Evolutionary conservation across 2,329 filamentous ascomycete species (phyloP).

Genomic region (Aureobasidium sp.): DNA sequence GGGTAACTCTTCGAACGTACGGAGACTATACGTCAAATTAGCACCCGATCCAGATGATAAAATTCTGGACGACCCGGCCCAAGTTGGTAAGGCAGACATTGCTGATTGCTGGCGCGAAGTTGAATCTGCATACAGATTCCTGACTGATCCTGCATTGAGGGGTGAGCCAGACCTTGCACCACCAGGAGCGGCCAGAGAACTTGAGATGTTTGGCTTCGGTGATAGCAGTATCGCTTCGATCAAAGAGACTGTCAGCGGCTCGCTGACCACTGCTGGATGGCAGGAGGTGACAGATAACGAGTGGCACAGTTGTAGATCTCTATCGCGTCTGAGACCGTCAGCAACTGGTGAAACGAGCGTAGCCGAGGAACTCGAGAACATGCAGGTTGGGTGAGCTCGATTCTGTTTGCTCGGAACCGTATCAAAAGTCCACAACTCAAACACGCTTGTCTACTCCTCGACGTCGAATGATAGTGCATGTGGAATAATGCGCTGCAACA

Average conservation of each 20-base stretch:
- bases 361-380: not conserved
- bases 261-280: not conserved
- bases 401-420: not conserved
- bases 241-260: not conserved
- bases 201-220: constrained; percentile 1
- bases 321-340: not conserved
- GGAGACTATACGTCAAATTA: constrained; percentile 30
- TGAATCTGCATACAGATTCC: constrained; percentile 11
- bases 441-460: too few relatives aligned
- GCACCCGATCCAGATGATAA: constrained; percentile 32
- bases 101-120: constrained; percentile 31
- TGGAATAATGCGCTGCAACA: too few relatives aligned
- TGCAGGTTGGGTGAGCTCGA: not conserved
- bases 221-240: not conserved
- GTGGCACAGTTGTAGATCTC: not conserved
- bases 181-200: not conserved
- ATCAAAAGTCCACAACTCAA: not conserved
- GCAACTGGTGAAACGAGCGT: not conserved
- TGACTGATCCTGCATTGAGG: not conserved
- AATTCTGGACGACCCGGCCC: constrained; percentile 28
- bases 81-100: constrained; percentile 34
- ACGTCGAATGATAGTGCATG: too few relatives aligned
- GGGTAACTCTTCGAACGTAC: not conserved
- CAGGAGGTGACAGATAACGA: not conserved
- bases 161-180: not conserved